These are phyloP conservation scores for Ramaria rubella DNA, from an alignment of 768 basidiomycete species.

Conservation along the genomic window DNA sequence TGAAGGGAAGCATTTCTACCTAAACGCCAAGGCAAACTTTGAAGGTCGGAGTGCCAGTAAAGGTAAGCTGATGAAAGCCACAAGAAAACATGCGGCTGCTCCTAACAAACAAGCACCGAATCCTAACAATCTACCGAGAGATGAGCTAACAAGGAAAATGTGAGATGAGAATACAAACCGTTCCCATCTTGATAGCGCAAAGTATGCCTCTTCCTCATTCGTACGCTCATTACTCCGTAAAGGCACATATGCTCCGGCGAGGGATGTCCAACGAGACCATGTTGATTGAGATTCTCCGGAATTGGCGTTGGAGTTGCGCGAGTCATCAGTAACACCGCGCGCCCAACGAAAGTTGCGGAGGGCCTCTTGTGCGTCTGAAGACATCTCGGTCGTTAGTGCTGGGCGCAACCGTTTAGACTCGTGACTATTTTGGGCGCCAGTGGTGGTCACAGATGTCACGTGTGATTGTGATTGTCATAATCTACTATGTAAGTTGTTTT, in stretches of 20 bases:
- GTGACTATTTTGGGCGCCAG: too few relatives aligned
- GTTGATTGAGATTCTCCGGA: slow-evolving; percentile 35
- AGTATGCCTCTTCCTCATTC: slow-evolving; percentile 95
- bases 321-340: slow-evolving; percentile 62
- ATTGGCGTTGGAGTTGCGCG: slow-evolving; percentile 38
- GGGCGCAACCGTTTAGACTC: background rate
- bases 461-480: too few relatives aligned
- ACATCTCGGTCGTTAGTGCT: background rate
- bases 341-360: slow-evolving; percentile 71
- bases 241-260: slow-evolving; percentile 86
- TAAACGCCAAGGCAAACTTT: slow-evolving; percentile 89
- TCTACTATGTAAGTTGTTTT: too few relatives aligned
- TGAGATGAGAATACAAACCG: slow-evolving; percentile 41
- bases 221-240: slow-evolving; percentile 72
- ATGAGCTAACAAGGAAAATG: background rate
- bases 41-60: slow-evolving; percentile 66
- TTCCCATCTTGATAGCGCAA: slow-evolving; percentile 90
- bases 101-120: slow-evolving; percentile 87
- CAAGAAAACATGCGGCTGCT: slow-evolving; percentile 88
- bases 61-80: slow-evolving; percentile 81
- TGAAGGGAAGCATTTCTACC: slow-evolving; percentile 33
- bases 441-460: too few relatives aligned
- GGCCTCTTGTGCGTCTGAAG: slow-evolving; percentile 5
- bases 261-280: slow-evolving; percentile 80
- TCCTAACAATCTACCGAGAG: slow-evolving; percentile 61